Percentiles rank a stretch among this genome's conserved stretches.
phyloP scores from a whole-genome alignment of 306 rosid genomes.

The Acacia crassicarpa region DNA sequence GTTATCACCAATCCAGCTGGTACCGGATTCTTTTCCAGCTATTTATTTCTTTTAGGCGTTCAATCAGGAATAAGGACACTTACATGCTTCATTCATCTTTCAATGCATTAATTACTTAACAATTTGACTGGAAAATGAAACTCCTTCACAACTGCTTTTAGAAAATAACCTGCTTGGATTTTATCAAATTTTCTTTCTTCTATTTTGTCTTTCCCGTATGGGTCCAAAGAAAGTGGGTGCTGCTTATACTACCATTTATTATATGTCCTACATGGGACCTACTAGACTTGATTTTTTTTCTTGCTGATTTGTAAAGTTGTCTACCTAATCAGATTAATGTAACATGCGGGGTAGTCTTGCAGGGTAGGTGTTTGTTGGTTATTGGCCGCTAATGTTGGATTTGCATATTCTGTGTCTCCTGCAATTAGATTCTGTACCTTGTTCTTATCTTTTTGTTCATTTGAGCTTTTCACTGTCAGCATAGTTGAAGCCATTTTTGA shows the following conservation, averaged over 20 bases:
- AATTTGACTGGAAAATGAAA: not conserved
- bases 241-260: not conserved
- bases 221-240: not conserved
- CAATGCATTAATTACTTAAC: not conserved
- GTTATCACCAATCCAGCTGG: constrained; percentile 76
- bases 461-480: not conserved
- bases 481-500: not conserved
- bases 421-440: not conserved
- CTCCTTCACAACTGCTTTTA: not conserved
- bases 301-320: constrained; percentile 15
- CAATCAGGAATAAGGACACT: not conserved
- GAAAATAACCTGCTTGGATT: not conserved
- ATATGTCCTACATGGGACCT: constrained; percentile 38
- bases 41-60: not conserved
- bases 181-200: not conserved
- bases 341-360: not conserved
- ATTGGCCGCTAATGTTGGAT: constrained; percentile 25
- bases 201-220: not conserved
- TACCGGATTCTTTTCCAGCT: constrained; percentile 24
- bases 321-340: constrained; percentile 35
- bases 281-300: not conserved
- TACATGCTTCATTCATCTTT: not conserved
- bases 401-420: not conserved
- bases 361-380: not conserved
- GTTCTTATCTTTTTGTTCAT: constrained; percentile 3